Base-by-base conservation (phyloP, 345 rosid genomes). In the Excoecaria cochinchinensis region DNA sequence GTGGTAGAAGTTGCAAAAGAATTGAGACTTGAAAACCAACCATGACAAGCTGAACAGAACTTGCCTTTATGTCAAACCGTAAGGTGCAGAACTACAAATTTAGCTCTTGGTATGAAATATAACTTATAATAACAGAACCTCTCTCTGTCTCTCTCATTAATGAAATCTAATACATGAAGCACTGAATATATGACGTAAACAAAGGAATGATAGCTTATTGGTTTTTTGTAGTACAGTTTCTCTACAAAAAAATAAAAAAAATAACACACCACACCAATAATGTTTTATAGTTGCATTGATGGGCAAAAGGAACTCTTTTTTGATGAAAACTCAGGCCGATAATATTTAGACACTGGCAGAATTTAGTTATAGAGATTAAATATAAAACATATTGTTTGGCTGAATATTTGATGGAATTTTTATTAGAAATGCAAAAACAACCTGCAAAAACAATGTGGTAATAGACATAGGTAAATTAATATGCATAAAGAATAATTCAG, bases 1-100 rank as follows among this genome's bases (percentile, higher is more conserved):
- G 84, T 69, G 67, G 57, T 40, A 64, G 40, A 70, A 62, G 67
- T 59, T 70, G 74, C 42, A 39, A 0, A 53, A 0, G 21, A 38
- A 61, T 69, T 66, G 40, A 71, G 36, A 46, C 36, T 40, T 36
- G 56, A 21, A 80, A 72, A 21, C 24, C 10, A 24, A 22, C 21
- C 36, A 4, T 40, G 5, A 24, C 31, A 71, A 55, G 10, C 50
- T 44, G 44, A 68, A 42, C 40, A 48, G 4, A n/a, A 67, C 31
- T n/a, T 13, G 21, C 52, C 39, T 52, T 39, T 17, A 68, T 8
- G 10, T 53, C 24, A 40, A 69, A 38, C 48, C 19, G 25, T 19
- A 70, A 19, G 44, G 14, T 42, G 38, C 14, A 70, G 46, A 52
- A 24, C 3, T 13, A 50, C 6, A 25, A 2, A 48, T 36, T 70